Evolutionary conservation across 805 yeast genomes (phyloP), one percentile per base, ranked within the genome.

Genomic region (Candida vaughaniae): DNA sequence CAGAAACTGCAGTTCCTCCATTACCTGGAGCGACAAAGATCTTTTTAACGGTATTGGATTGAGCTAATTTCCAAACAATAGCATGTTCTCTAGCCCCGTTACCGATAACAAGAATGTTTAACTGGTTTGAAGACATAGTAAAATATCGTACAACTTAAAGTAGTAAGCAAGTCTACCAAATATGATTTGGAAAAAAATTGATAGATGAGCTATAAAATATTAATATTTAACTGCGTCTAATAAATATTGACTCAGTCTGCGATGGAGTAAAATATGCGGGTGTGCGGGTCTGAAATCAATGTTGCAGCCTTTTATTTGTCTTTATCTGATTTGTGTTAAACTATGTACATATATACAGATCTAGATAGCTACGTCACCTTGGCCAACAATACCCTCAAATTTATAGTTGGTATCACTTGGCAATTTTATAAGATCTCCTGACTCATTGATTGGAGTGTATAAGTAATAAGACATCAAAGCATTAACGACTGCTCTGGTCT

Each of bases 61-160:
- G 91, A 20, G 84, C 67, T 46, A 93, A 74, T 56, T 84, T 86
- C 96, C 96, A 90, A 11, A 87, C 85, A 43, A 93, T 74, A 36
- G 98, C 98, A 61, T 93, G 97, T 66, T 93, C 99, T 72, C 99
- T 89, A 50, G 99, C 99, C 60, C 99, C 99, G 66, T 85, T 88
- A 55, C 99, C 99, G 50, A 93, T 76, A 47, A 93, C 82, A 44
- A 93, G 79, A 49, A 93, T 64, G 60, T 85, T 87, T 41, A 62
- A 55, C 11, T 32, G 20, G 22, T 22, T 15, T n/a, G 29, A 16
- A 16, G 33, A 16, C 22, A 19, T 12, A n/a, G n/a, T n/a, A n/a
- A n/a, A n/a, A n/a, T n/a, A n/a, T n/a, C n/a, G n/a, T n/a, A n/a
- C n/a, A n/a, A n/a, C n/a, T n/a, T n/a, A n/a, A n/a, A n/a, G n/a